Evolutionary conservation across 805 yeast genomes (phyloP), one percentile per base, ranked within the genome.

Genomic region (Starmera dryadoides): DNA sequence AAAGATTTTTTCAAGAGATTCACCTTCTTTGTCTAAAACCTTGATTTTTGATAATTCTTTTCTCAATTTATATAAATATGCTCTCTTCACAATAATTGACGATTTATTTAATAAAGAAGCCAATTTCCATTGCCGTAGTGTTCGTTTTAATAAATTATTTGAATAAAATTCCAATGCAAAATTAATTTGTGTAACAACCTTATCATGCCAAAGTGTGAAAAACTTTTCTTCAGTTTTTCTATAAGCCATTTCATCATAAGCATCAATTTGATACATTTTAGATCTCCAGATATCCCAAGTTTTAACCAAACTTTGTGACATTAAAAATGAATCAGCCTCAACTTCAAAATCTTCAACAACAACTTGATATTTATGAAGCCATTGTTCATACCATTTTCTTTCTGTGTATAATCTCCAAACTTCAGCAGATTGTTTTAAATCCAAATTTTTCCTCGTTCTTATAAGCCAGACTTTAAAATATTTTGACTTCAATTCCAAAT

Each of bases 261-360:
- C 33, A 10, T 40, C 6, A 4, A 33, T 10, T 22, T 46, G 46
- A 3, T 44, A 41, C 14, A 34, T 8, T n/a, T 44, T 50, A 1
- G 45, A 9, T 30, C 35, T 36, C 59, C 58, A 55, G 1, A 44
- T 28, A 34, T 52, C 52, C 41, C 44, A 50, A 18, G 34, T 33
- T 34, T 40, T 45, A 40, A 51, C 40, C 15, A 19, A 16, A 9
- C n/a, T 34, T 33, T 48, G 48, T 3, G 42, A 42, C 2, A 36
- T 37, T 4, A 34, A 26, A 41, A 52, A 54, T 1, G 45, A 34
- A 3, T 37, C 38, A 2, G 57, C 56, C 37, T 54, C 50, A 3
- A 44, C 37, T 10, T 28, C 40, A 30, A 46, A 44, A 19, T 51
- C 56, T 7, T 47, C 45, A 3, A 45, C 36, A 10, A 44, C 34